These are phyloP conservation scores for Nakazawaea sp. DNA, from an alignment of 805 yeast genomes.

Conservation along the genomic window DNA sequence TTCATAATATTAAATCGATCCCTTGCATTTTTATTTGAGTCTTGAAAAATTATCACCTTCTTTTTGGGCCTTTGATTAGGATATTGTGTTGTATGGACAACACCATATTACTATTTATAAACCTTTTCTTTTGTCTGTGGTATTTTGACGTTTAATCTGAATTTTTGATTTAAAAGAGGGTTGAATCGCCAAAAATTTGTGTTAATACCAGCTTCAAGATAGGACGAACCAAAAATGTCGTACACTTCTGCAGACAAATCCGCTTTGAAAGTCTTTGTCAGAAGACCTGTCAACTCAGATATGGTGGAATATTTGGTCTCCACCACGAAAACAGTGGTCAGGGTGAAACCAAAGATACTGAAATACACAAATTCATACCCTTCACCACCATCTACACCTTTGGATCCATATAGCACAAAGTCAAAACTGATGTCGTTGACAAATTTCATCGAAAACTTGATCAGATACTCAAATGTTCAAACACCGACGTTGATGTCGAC, in stretches of 20 bases:
- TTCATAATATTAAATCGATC: too few species aligned
- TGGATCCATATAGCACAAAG: constrained; percentile 11
- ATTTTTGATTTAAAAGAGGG: too few species aligned
- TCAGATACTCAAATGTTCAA: constrained; percentile 83
- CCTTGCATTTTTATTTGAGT: too few species aligned
- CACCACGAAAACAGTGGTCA: constrained; percentile 52
- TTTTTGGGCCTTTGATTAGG: too few species aligned
- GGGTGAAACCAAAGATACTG: constrained; percentile 32
- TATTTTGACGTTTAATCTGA: too few species aligned
- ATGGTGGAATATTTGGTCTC: constrained; percentile 54
- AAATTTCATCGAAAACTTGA: constrained; percentile 64
- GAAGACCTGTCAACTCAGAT: constrained; percentile 48
- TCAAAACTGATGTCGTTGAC: constrained; percentile 36
- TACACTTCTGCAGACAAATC: constrained; percentile 25
- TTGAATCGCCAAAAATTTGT: too few species aligned
- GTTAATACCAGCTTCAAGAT: too few species aligned
- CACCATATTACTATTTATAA: too few species aligned
- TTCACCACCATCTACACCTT: constrained; percentile 34
- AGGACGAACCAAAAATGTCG: constrained; percentile 2
- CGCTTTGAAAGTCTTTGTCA: constrained; percentile 47
- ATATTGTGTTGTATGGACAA: too few species aligned
- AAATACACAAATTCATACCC: constrained; percentile 21
- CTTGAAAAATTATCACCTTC: too few species aligned
- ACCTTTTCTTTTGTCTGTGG: too few species aligned
- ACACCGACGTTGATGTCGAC: constrained; percentile 94